A percentile compares a stretch with the other conserved stretches of the same genome.
phyloP scores from a whole-genome alignment of 164 flowering plant genomes.

The Dillenia turbinata region DNA sequence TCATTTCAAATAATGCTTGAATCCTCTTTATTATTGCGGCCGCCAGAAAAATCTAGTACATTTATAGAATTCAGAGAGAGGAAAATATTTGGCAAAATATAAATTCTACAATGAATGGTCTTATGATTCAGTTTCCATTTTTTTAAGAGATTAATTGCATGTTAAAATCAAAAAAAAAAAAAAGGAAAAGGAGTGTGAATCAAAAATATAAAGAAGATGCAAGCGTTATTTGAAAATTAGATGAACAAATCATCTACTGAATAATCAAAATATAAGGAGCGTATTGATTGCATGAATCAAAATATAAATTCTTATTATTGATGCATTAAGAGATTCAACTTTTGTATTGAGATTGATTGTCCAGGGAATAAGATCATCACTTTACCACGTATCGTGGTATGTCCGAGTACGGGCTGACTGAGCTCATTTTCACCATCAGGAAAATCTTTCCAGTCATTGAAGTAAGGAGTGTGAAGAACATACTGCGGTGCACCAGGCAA shows the following conservation, averaged over 20 bases:
- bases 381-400: conserved; percentile 58
- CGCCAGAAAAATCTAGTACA: neutral
- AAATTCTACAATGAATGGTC: too few relatives aligned
- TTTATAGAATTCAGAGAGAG: neutral
- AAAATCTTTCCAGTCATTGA: conserved; percentile 48
- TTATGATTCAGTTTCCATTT: neutral
- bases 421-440: conserved; percentile 60
- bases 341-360: neutral
- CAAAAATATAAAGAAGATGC: too few relatives aligned
- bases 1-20: too few relatives aligned
- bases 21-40: neutral
- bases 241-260: too few relatives aligned
- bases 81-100: neutral
- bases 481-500: conserved; percentile 97
- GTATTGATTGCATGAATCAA: too few relatives aligned
- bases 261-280: too few relatives aligned
- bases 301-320: too few relatives aligned
- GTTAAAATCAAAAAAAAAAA: neutral
- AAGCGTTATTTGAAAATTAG: too few relatives aligned
- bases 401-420: conserved; percentile 76
- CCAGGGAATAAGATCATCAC: conserved; percentile 28
- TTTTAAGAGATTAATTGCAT: neutral
- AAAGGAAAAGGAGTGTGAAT: too few relatives aligned
- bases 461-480: conserved; percentile 66
- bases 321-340: neutral